phyloP scores from a whole-genome alignment of 169 alveolate genomes.

The Plasmodium blacklocki region DNA sequence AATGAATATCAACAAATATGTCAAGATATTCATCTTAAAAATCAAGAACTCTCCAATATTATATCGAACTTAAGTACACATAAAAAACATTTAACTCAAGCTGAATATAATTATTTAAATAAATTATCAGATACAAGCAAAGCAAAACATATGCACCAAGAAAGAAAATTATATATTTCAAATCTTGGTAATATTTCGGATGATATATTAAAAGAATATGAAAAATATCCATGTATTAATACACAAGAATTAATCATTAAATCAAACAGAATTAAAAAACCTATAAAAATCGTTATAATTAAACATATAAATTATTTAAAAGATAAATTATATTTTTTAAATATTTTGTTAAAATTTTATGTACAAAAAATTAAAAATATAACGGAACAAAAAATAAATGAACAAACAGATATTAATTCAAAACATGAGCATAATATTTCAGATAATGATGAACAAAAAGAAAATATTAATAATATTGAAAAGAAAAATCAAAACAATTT shows the following conservation, averaged over 20 bases:
- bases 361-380: constrained; percentile 2
- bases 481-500: not conserved
- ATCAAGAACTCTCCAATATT: constrained; percentile 20
- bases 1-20: constrained; percentile 55
- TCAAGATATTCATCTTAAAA: constrained; percentile 32
- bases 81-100: constrained; percentile 46
- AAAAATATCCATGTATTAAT: constrained; percentile 12
- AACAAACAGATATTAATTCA: not conserved
- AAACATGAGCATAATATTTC: not conserved
- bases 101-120: constrained; percentile 55
- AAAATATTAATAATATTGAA: not conserved
- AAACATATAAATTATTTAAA: constrained; percentile 42
- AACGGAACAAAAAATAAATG: not conserved
- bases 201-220: constrained; percentile 63
- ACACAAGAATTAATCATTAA: constrained; percentile 37
- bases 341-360: constrained; percentile 40
- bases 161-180: constrained; percentile 63
- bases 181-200: constrained; percentile 37
- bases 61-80: constrained; percentile 17
- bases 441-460: not conserved
- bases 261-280: constrained; percentile 45
- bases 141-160: constrained; percentile 72
- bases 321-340: constrained; percentile 41
- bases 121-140: constrained; percentile 64
- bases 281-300: constrained; percentile 15